These are phyloP conservation scores for Penicillium crustosum DNA, from an alignment of 2,329 filamentous ascomycete genomes.

Conservation along the genomic window DNA sequence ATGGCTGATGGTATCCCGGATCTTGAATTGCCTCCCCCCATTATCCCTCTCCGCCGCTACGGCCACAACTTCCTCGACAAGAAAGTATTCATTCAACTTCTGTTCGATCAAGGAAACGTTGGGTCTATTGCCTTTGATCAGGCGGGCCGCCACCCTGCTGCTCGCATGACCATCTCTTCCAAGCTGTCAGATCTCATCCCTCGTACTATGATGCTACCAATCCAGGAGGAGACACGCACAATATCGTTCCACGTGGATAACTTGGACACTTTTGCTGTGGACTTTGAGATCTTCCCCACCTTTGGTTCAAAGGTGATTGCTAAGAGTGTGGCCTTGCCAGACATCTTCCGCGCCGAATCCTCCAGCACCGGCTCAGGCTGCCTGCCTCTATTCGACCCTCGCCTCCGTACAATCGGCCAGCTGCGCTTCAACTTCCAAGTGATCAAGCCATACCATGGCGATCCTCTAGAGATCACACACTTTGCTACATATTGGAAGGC, in stretches of 20 bases:
- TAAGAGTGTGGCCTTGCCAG: constrained; percentile 87
- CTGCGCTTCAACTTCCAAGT: constrained; percentile 94
- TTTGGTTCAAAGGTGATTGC: constrained; percentile 98
- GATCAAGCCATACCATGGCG: constrained; percentile 91
- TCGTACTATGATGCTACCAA: constrained; percentile 90
- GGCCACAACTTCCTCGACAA: constrained; percentile 98
- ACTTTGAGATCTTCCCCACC: constrained; percentile 96
- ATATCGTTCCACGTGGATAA: constrained; percentile 97
- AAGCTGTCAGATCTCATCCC: constrained; percentile 95
- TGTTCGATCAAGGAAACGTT: constrained; percentile 67
- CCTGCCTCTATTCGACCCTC: constrained; percentile 87
- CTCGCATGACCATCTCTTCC: constrained; percentile 91
- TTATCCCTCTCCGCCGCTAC: constrained; percentile 90
- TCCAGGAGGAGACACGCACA: constrained; percentile 91
- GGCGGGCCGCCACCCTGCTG: constrained; percentile 92
- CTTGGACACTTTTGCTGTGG: constrained; percentile 85
- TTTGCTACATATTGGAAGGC: constrained; percentile 99
- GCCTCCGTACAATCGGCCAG: constrained; percentile 86
- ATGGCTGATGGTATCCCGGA: constrained; percentile 80
- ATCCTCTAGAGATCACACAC: constrained; percentile 92
- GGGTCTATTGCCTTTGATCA: constrained; percentile 94
- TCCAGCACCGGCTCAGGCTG: constrained; percentile 79
- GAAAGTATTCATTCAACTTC: constrained; percentile 92
- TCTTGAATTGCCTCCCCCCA: constrained; percentile 88
- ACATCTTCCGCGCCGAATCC: constrained; percentile 72